A percentile compares a stretch with the other conserved stretches of the same genome.
These are phyloP conservation scores for Thymus mandschuricus DNA, from an alignment of 257 asterid genomes.

Conservation along the genomic window DNA sequence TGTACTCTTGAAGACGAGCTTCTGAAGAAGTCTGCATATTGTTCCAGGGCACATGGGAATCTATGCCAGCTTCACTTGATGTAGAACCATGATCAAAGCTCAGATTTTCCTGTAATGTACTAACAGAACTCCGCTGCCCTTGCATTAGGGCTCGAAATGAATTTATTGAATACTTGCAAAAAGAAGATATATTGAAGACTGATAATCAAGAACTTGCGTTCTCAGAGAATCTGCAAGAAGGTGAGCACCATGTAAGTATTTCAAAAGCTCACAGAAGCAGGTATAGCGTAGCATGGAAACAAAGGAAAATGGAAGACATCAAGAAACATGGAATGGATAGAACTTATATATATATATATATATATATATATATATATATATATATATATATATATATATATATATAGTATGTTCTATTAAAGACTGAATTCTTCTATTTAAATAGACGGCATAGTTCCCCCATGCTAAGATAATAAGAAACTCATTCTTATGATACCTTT, in stretches of 20 bases:
- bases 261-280: slow-evolving; percentile 1
- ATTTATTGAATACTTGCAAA: slow-evolving; percentile 27
- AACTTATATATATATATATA: not conserved
- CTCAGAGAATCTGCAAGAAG: slow-evolving; percentile 56
- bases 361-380: too few relatives aligned
- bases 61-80: slow-evolving; percentile 60
- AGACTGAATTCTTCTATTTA: too few relatives aligned
- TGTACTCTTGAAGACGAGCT: slow-evolving; percentile 50
- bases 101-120: slow-evolving; percentile 68
- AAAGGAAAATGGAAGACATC: not conserved
- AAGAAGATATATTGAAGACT: slow-evolving; percentile 17
- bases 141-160: slow-evolving; percentile 63
- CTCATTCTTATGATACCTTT: not conserved
- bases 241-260: slow-evolving; percentile 12
- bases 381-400: too few relatives aligned
- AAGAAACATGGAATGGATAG: not conserved
- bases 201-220: slow-evolving; percentile 26
- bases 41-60: slow-evolving; percentile 74
- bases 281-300: not conserved
- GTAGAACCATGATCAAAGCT: slow-evolving; percentile 69
- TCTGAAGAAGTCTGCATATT: slow-evolving; percentile 54
- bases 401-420: too few relatives aligned
- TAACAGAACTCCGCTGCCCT: slow-evolving; percentile 71
- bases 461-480: not conserved
- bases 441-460: too few relatives aligned